Evolutionary conservation across 768 basidiomycete genomes (phyloP), one percentile per base, ranked within the genome.

Genomic region (Amanita exitialis): DNA sequence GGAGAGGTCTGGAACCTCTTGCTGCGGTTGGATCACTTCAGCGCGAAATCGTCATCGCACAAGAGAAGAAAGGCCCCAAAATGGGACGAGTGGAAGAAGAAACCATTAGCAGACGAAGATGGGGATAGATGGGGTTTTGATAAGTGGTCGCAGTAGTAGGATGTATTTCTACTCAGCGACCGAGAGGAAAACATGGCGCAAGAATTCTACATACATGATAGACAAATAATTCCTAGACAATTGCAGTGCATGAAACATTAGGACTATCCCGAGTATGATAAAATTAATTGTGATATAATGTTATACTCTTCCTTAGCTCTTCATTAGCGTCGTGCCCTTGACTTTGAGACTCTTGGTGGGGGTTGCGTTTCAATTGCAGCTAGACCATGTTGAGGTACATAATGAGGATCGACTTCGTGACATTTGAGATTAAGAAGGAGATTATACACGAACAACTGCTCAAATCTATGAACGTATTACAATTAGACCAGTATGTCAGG

Each of bases 381-480:
- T 20, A 83, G 75, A 6, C 90, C 91, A 62, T 94, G 91, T 12
- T 70, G 66, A 21, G 92, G 92, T 28, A 76, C 70, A 63, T 90
- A 95, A 53, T 82, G 77, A 3, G 76, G 70, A 62, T 95, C 92
- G n/a, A 87, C 68, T 55, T 80, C 80, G 49, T 72, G 69, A 58
- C 88, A 88, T 55, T 79, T 81, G 54, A 93, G 81, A 63, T 94
- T 79, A 20, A 89, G 68, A 7, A 95, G 70, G 27, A 96, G 72
- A 61, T 92, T 84, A 56, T 89, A 82, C 1, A 95, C 86, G 59
- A 95, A 94, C 48, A 82, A 77, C 60, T 93, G 87, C 61, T 96
- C 92, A 59, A 85, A 94, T 63, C 88, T 88, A 52, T 21, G 53
- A 46, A 48, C 57, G 35, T 60, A 46, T 23, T 48, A 37, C 12